Evolutionary conservation across 768 basidiomycete species (phyloP).

Genomic region (Strobilomyces dryophilus): DNA sequence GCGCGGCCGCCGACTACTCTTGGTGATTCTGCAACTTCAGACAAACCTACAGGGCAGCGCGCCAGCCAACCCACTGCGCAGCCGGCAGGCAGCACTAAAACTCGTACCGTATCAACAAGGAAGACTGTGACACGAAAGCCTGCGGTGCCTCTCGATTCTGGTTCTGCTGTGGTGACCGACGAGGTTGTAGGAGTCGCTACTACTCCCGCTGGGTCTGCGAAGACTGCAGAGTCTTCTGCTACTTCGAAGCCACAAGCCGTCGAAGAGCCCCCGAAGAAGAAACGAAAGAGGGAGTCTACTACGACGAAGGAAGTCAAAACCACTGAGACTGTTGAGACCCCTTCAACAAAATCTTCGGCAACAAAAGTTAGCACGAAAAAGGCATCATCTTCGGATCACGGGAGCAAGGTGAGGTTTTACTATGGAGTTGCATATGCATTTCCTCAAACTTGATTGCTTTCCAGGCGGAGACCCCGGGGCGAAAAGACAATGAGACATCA

Average conservation of each 20-base stretch:
- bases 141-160: conserved; percentile 10
- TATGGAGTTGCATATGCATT: not conserved
- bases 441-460: conserved; percentile 2
- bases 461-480: conserved; percentile 5
- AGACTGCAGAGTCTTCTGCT: not conserved
- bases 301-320: not conserved
- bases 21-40: not conserved
- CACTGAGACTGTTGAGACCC: not conserved
- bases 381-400: not conserved
- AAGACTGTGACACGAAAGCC: conserved; percentile 23
- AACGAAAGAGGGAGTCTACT: conserved; percentile 3
- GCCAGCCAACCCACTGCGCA: not conserved
- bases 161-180: not conserved
- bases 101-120: not conserved
- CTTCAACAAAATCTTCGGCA: conserved; percentile 8
- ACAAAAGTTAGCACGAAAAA: conserved; percentile 7
- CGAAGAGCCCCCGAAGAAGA: conserved; percentile 19
- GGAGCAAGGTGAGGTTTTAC: conserved; percentile 11
- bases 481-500: not conserved
- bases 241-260: not conserved
- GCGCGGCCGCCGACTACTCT: too few relatives aligned
- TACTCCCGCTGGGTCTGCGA: not conserved
- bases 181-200: not conserved
- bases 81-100: not conserved
- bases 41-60: not conserved